Evolutionary conservation across 345 rosid species (phyloP).

Genomic region (Salix koriyanagi): DNA sequence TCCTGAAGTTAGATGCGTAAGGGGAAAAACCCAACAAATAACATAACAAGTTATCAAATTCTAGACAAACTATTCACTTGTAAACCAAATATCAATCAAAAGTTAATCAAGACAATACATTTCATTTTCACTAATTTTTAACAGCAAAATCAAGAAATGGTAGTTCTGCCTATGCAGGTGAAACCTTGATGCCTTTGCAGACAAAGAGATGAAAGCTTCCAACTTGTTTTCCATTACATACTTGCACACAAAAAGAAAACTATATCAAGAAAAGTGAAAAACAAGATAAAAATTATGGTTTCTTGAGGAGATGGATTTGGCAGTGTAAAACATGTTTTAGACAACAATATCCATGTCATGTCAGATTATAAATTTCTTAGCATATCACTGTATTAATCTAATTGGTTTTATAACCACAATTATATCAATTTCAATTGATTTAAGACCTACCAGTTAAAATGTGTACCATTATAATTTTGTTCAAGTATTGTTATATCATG

Average conservation of each 20-base stretch:
- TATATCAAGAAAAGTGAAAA: too few relatives aligned
- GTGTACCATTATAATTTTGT: background rate
- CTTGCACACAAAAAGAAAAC: background rate
- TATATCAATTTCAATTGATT: background rate
- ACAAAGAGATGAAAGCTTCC: background rate
- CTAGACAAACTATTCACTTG: background rate
- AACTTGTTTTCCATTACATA: background rate
- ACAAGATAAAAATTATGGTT: too few relatives aligned
- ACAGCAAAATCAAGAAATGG: background rate
- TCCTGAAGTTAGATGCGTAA: constrained; percentile 40
- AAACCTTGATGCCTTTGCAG: background rate
- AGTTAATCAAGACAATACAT: background rate
- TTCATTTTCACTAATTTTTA: constrained; percentile 1
- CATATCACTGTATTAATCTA: too few relatives aligned
- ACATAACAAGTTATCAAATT: background rate
- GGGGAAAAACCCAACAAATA: background rate
- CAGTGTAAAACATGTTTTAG: too few relatives aligned
- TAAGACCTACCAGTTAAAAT: background rate
- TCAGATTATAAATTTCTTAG: too few relatives aligned
- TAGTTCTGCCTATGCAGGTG: background rate
- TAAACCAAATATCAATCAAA: background rate
- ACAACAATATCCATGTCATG: too few relatives aligned
- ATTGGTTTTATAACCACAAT: background rate
- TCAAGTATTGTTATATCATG: background rate
- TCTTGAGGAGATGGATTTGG: too few relatives aligned